phyloP scores from a whole-genome alignment of 441 rosid species.

The Hura crepitans region DNA sequence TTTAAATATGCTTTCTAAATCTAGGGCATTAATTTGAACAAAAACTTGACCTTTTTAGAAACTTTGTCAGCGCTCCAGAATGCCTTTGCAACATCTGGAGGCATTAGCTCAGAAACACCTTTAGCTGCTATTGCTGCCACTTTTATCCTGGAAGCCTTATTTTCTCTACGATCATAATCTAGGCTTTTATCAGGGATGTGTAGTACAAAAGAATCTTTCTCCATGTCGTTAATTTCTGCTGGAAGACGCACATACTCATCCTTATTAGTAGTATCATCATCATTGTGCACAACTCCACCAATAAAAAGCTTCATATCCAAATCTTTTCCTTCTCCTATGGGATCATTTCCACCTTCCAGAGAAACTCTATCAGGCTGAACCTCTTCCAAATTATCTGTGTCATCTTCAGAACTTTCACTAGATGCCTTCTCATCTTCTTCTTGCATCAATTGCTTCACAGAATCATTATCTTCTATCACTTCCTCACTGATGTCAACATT shows the following conservation, averaged over 20 bases:
- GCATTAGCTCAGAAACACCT: constrained; percentile 87
- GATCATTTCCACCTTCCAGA: constrained; percentile 36
- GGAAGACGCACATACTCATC: constrained; percentile 72
- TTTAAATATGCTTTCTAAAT: constrained; percentile 10
- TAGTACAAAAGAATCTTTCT: constrained; percentile 73
- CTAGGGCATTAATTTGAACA: neutral
- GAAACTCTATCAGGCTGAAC: constrained; percentile 48
- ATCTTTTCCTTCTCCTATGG: constrained; percentile 49
- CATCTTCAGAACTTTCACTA: constrained; percentile 53
- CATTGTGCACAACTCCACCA: constrained; percentile 82
- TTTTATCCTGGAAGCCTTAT: constrained; percentile 50
- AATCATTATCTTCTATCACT: constrained; percentile 52
- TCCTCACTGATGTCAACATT: constrained; percentile 51
- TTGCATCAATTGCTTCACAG: constrained; percentile 54
- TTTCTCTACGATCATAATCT: constrained; percentile 42
- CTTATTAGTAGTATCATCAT: constrained; percentile 53
- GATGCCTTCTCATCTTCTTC: constrained; percentile 50
- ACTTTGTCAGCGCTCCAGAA: constrained; percentile 67
- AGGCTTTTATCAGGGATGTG: constrained; percentile 53
- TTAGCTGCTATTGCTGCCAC: constrained; percentile 74
- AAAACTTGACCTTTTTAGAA: constrained; percentile 65
- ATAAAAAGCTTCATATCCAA: constrained; percentile 69
- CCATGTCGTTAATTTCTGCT: constrained; percentile 58
- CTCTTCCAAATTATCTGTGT: constrained; percentile 50
- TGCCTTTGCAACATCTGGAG: constrained; percentile 79